Evolutionary conservation across 2,329 filamentous ascomycete species (phyloP).

Genomic region (Colletotrichum melonis): DNA sequence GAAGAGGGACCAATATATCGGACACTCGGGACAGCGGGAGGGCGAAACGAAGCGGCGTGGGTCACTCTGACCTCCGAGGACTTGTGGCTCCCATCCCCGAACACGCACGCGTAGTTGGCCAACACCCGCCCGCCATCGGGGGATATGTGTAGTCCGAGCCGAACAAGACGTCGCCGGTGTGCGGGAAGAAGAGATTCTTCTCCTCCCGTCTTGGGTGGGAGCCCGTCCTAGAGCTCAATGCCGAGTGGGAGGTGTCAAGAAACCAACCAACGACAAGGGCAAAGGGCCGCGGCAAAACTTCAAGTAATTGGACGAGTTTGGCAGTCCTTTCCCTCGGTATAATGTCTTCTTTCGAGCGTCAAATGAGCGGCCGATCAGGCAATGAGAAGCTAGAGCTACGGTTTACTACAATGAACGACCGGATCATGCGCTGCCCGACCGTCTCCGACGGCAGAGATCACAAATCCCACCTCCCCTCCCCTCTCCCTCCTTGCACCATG

Average conservation of each 20-base stretch:
- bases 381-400: not conserved
- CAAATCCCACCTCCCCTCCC: not conserved
- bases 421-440: not conserved
- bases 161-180: not conserved
- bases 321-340: not conserved
- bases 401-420: not conserved
- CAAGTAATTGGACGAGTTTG: not conserved
- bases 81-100: not conserved
- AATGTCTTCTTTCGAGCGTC: not conserved
- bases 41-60: conserved; percentile 25
- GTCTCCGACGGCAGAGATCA: not conserved
- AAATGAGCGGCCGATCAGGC: not conserved
- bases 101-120: not conserved
- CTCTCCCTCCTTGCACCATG: not conserved
- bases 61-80: not conserved
- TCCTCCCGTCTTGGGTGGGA: too few species aligned
- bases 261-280: not conserved
- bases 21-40: conserved; percentile 19
- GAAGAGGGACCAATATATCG: conserved; percentile 15
- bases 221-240: not conserved
- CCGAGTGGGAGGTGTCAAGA: not conserved
- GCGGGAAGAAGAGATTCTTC: too few species aligned
- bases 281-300: not conserved
- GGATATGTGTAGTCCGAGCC: not conserved
- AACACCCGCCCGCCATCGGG: not conserved